A percentile compares a stretch with the other conserved stretches of the same genome.
Evolutionary conservation across 2,329 filamentous ascomycete species (phyloP).

Genomic region (Cadophora sp.): DNA sequence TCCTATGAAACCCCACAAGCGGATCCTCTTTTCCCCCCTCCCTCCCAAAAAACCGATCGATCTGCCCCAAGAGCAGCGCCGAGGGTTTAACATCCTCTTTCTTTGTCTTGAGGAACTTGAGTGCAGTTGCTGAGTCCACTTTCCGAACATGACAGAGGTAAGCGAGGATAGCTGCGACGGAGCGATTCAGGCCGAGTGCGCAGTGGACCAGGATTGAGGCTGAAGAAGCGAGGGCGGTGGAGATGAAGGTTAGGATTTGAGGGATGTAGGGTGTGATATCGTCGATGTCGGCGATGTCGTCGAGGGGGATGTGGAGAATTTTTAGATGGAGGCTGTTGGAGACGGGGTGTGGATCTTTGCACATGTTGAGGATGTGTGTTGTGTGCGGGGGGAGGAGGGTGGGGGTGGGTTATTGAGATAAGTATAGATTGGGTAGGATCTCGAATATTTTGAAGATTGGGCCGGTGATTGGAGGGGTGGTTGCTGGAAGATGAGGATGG

Average conservation of each 20-base stretch:
- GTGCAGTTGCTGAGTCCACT: neutral
- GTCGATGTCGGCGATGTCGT: neutral
- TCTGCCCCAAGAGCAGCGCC: neutral
- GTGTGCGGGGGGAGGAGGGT: neutral
- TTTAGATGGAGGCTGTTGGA: rapidly evolving
- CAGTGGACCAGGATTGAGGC: neutral
- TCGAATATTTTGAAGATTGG: neutral
- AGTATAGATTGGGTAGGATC: neutral
- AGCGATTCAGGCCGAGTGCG: neutral
- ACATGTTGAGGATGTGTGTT: neutral
- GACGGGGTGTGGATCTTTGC: neutral
- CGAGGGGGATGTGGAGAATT: neutral
- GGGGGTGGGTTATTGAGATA: neutral
- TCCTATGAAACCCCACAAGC: neutral
- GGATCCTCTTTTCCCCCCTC: neutral
- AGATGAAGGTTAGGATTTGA: neutral
- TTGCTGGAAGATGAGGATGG: no score
- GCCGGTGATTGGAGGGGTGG: neutral
- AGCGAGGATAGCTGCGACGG: neutral
- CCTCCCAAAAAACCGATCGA: neutral
- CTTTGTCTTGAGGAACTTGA: neutral
- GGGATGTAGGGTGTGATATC: neutral
- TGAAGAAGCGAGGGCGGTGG: neutral
- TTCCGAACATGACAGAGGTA: neutral
- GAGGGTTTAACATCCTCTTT: neutral